Base-by-base conservation (phyloP, 2,329 filamentous ascomycete genomes). In the Xylaria arbuscula region DNA sequence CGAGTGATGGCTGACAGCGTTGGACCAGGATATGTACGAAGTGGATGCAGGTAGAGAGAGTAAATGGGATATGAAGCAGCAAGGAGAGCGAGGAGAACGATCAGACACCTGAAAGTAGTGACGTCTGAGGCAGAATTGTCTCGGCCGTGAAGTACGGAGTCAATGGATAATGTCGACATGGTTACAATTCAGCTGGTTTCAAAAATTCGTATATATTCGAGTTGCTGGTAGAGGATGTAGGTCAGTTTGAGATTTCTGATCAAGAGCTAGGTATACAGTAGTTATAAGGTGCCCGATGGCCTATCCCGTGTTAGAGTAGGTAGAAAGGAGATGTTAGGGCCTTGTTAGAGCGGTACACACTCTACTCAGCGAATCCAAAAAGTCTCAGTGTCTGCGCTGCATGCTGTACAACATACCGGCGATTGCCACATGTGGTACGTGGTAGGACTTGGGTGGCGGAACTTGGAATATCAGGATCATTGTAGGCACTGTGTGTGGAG, bases 21-120 rank as follows among this genome's bases (percentile, higher is more conserved):
- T 13, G 76, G 76, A 9, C 76, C 76, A 0, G 76, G 75, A 48
- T 70, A 74, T 1, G 61, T 64, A 17, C 70, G 67, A 13, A 76
- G 72, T 5, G 74, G 74, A 47, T 77, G 74, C 17, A 77, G 67
- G 50, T 72, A 73, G 3, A 76, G 53, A 32, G 55, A 51, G 34
- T 64, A 67, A 36, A 67, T 51, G 1, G 55, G 65, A 47, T 60
- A 67, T 6, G 60, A 63, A 8, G 47, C 24, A 56, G 36, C 4
- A 42, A 60, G 0, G 5, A 67, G 60, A 48, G 50, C 3, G 28
- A 50, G 51, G 8, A 67, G 50, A 17, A 38, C 38, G 4, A 53
- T 24, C 13, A 54, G 28, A 22, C 5, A 48, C 32, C 28, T 42
- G 11, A 62, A 38, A 48, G 54, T 28, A 15, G 34, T 62, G 4